phyloP scores from a whole-genome alignment of 1,284 basidiomycete species.

The Heterobasidion annosum region DNA sequence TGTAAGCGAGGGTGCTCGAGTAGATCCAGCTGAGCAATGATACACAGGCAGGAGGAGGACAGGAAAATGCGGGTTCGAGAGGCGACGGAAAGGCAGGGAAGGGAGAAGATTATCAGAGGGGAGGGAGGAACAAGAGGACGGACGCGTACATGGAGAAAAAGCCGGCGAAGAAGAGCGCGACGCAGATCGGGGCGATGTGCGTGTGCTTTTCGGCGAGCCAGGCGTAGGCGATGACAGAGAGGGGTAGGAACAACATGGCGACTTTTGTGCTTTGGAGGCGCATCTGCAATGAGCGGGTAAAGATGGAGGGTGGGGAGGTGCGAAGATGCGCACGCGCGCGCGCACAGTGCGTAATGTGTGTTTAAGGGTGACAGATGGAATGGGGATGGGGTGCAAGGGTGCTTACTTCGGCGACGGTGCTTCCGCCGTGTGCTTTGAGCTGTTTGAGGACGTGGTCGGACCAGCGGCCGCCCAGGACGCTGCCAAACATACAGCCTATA shows the following conservation, averaged over 20 bases:
- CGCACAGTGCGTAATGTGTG: not conserved
- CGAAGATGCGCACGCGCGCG: no score
- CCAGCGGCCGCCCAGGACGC: conserved; percentile 68
- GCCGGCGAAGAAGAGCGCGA: conserved; percentile 56
- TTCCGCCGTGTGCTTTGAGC: conserved; percentile 48
- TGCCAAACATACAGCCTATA: conserved; percentile 59
- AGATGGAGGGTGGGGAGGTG: no score
- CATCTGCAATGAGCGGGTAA: conserved; percentile 39
- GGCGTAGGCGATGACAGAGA: conserved; percentile 59
- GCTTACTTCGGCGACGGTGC: conserved; percentile 57
- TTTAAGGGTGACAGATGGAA: not conserved
- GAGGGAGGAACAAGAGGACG: not conserved
- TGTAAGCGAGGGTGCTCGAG: conserved; percentile 62
- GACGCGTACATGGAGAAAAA: conserved; percentile 59
- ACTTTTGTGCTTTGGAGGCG: conserved; percentile 55
- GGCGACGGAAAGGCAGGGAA: not conserved
- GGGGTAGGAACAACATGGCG: conserved; percentile 47
- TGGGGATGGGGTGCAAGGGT: not conserved
- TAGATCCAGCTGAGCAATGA: conserved; percentile 49
- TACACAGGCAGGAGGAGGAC: no score
- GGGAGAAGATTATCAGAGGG: not conserved
- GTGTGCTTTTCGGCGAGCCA: conserved; percentile 66
- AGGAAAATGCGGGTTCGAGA: no score
- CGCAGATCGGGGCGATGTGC: conserved; percentile 53
- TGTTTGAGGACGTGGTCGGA: conserved; percentile 58